Evolutionary conservation across 2,329 filamentous ascomycete genomes (phyloP).

Genomic region (Sordariomycetes sp.): DNA sequence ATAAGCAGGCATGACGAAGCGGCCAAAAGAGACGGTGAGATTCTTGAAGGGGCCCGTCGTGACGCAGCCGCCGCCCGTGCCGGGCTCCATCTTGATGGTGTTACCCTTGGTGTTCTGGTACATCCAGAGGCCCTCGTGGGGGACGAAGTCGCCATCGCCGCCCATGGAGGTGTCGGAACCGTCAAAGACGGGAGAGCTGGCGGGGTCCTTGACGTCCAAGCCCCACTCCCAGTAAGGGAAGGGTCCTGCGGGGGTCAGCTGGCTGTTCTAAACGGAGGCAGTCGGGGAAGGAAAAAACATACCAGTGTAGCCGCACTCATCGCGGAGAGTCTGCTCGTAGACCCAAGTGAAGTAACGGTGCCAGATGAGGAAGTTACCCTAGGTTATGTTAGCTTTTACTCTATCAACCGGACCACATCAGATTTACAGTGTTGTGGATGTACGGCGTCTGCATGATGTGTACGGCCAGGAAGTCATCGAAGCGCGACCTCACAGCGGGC

Average conservation of each 20-base stretch:
- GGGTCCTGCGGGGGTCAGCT: background rate
- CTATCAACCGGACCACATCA: background rate
- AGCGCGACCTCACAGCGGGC: conserved; percentile 10
- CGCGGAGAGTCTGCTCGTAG: conserved; percentile 12
- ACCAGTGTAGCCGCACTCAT: conserved; percentile 11
- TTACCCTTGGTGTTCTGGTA: conserved; percentile 23
- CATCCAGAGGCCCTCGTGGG: conserved; percentile 10
- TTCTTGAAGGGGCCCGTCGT: conserved; percentile 27
- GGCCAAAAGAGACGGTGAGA: conserved; percentile 19
- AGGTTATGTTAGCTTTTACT: background rate
- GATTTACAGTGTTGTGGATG: conserved; percentile 8
- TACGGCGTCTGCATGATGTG: conserved; percentile 11
- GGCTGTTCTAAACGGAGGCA: no score
- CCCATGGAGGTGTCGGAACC: conserved; percentile 30
- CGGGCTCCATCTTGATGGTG: conserved; percentile 23
- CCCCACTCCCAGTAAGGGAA: conserved; percentile 34
- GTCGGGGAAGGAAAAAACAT: background rate
- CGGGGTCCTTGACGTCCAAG: conserved; percentile 25
- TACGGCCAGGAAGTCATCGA: conserved; percentile 13
- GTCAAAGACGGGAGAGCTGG: conserved; percentile 35
- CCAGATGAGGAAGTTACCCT: conserved; percentile 20
- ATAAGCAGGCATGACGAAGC: conserved; percentile 9
- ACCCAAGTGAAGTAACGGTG: conserved; percentile 8
- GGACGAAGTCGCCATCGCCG: conserved; percentile 23
- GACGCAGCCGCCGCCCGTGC: conserved; percentile 36